Conservation (phyloP, 2,329 filamentous ascomycete species). For the Xylaria sp. region DNA sequence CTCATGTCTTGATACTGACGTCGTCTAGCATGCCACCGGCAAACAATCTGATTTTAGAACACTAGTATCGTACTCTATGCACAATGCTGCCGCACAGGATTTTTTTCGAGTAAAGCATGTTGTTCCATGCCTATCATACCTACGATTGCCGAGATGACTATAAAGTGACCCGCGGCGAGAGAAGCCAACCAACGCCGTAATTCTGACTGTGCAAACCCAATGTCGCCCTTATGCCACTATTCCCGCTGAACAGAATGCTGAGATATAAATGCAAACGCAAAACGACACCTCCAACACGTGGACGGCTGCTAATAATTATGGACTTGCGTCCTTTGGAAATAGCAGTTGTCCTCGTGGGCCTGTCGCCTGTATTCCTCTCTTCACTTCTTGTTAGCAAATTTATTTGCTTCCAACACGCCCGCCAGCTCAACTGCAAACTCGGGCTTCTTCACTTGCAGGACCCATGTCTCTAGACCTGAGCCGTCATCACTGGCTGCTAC, state of each 20-base stretch:
- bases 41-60: too few relatives aligned
- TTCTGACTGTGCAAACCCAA: conserved; percentile 21
- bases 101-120: too few relatives aligned
- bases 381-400: conserved; percentile 60
- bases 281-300: background rate
- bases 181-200: conserved; percentile 13
- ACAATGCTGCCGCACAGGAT: too few relatives aligned
- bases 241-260: conserved; percentile 17
- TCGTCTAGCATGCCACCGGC: too few relatives aligned
- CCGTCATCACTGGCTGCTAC: conserved; percentile 63
- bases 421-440: conserved; percentile 58
- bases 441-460: conserved; percentile 69
- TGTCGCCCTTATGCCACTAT: conserved; percentile 5
- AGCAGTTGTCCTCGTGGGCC: background rate
- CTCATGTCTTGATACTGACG: too few relatives aligned
- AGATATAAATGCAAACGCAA: conserved; percentile 1
- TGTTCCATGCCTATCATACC: background rate
- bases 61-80: too few relatives aligned
- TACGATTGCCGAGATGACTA: background rate
- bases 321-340: background rate
- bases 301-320: background rate
- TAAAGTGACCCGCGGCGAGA: background rate
- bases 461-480: conserved; percentile 69
- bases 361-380: background rate
- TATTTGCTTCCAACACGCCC: conserved; percentile 57